phyloP scores from a whole-genome alignment of 805 yeast genomes.

The Hanseniaspora lindneri region DNA sequence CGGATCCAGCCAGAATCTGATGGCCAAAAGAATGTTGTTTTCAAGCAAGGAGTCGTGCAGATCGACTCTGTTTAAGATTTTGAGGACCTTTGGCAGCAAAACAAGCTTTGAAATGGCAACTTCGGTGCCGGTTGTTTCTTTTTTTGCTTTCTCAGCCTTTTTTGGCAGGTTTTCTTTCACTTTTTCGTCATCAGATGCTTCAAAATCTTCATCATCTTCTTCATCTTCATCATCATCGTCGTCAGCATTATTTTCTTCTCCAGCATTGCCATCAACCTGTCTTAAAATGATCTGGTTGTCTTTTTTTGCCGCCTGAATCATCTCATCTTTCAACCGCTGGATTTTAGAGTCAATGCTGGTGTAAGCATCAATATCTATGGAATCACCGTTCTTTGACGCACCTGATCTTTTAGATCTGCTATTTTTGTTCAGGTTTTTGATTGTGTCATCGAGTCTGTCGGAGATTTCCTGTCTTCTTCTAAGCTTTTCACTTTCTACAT shows the following conservation, averaged over 20 bases:
- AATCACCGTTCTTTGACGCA: conserved; percentile 55
- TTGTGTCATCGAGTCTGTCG: conserved; percentile 56
- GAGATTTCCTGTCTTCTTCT: conserved; percentile 45
- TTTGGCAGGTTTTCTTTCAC: conserved; percentile 23
- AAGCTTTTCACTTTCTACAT: conserved; percentile 4
- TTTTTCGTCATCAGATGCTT: not conserved
- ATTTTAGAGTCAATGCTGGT: conserved; percentile 89
- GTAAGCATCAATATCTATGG: conserved; percentile 50
- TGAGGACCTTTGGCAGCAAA: conserved; percentile 68
- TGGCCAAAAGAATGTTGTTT: conserved; percentile 83
- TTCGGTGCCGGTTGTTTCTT: not conserved
- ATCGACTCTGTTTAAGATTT: conserved; percentile 64
- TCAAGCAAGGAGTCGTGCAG: conserved; percentile 87
- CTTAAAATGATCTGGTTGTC: conserved; percentile 46
- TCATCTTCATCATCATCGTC: conserved; percentile 12
- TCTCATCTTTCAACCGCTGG: conserved; percentile 65
- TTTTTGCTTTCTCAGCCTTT: conserved; percentile 33
- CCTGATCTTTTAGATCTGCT: conserved; percentile 43
- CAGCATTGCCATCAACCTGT: conserved; percentile 22
- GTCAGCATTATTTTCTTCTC: conserved; percentile 23
- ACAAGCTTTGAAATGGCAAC: conserved; percentile 11
- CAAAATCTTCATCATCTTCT: not conserved
- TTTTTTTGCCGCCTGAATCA: conserved; percentile 76
- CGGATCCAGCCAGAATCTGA: conserved; percentile 95
- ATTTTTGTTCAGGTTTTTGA: conserved; percentile 58